These are phyloP conservation scores for Endotrypanum monterogeii DNA, from an alignment of 208 protist genomes.

Conservation along the genomic window DNA sequence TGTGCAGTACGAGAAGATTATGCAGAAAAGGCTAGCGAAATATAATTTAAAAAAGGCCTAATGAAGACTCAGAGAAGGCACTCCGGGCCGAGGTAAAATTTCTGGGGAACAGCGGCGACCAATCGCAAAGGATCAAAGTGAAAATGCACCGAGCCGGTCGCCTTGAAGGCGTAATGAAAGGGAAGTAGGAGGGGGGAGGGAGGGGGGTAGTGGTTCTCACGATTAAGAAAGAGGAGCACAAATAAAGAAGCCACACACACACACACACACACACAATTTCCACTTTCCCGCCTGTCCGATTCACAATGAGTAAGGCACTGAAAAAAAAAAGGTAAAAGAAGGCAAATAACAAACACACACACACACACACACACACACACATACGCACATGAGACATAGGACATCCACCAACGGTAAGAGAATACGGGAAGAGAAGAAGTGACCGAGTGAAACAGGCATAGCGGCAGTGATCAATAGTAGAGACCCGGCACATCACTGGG, in stretches of 20 bases:
- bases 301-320: not conserved
- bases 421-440: not conserved
- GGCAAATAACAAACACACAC: not conserved
- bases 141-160: not conserved
- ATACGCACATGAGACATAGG: too few species aligned
- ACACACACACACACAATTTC: not conserved
- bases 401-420: not conserved
- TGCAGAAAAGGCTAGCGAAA: conserved; percentile 7
- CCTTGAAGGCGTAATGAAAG: not conserved
- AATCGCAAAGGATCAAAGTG: not conserved
- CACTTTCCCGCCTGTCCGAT: not conserved
- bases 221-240: conserved; percentile 1
- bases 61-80: not conserved
- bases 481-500: not conserved
- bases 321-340: not conserved
- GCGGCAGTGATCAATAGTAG: not conserved
- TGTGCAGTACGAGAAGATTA: not conserved
- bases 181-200: too few species aligned
- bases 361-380: too few species aligned
- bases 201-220: not conserved
- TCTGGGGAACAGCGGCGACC: not conserved
- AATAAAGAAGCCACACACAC: conserved; percentile 5
- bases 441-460: not conserved
- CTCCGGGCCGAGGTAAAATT: not conserved
- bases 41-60: not conserved